Evolutionary conservation across 805 yeast genomes (phyloP).

Genomic region (Yarrowia sp.): DNA sequence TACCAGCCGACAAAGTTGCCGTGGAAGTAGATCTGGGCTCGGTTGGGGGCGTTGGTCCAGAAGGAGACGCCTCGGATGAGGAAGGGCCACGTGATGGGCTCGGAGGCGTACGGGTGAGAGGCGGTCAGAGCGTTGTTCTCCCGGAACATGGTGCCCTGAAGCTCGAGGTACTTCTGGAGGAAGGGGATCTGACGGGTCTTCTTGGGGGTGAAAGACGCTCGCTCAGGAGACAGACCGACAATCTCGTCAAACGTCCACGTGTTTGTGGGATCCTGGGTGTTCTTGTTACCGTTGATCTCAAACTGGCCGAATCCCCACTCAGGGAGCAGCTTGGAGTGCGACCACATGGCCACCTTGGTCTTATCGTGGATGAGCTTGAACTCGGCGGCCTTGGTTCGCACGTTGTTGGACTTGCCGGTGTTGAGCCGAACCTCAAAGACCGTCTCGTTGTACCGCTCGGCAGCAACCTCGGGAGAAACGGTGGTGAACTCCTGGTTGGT

Average conservation of each 20-base stretch:
- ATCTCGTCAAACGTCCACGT: slow-evolving; percentile 80
- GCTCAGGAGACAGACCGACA: slow-evolving; percentile 64
- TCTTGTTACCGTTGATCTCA: slow-evolving; percentile 95
- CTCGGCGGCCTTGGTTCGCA: slow-evolving; percentile 74
- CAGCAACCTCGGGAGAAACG: slow-evolving; percentile 65
- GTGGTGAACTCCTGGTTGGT: slow-evolving; percentile 95
- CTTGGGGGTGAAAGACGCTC: slow-evolving; percentile 72
- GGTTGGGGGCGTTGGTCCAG: slow-evolving; percentile 74
- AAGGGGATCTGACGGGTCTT: slow-evolving; percentile 70
- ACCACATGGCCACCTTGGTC: slow-evolving; percentile 93
- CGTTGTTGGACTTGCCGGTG: slow-evolving; percentile 58
- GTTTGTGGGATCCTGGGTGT: slow-evolving; percentile 68
- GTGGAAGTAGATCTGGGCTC: slow-evolving; percentile 82
- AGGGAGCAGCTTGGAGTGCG: slow-evolving; percentile 85
- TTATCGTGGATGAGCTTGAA: slow-evolving; percentile 80
- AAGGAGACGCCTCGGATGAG: slow-evolving; percentile 90
- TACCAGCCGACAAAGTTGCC: slow-evolving; percentile 95
- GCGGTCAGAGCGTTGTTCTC: slow-evolving; percentile 87
- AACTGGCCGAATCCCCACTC: slow-evolving; percentile 94
- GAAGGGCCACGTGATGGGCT: slow-evolving; percentile 91
- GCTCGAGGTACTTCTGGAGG: slow-evolving; percentile 85
- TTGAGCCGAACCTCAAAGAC: slow-evolving; percentile 74
- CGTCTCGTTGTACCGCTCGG: slow-evolving; percentile 68
- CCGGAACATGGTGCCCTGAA: slow-evolving; percentile 86
- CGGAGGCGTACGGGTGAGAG: slow-evolving; percentile 95